phyloP scores from a whole-genome alignment of 345 rosid genomes.

The Dimocarpus longan region DNA sequence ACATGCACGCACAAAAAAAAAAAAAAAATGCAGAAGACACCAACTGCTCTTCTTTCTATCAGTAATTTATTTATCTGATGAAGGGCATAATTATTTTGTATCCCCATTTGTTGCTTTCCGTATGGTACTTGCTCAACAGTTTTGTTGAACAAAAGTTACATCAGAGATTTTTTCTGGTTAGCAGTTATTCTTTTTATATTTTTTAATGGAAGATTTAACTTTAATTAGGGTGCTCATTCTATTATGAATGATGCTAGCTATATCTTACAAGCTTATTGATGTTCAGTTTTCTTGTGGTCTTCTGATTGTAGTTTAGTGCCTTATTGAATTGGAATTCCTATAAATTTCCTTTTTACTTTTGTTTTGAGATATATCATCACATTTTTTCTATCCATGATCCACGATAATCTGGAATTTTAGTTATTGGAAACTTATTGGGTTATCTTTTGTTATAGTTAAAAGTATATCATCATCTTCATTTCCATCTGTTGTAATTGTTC shows the following conservation, averaged over 20 bases:
- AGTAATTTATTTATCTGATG: background rate
- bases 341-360: background rate
- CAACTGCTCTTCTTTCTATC: background rate
- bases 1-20: background rate
- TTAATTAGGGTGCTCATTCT: background rate
- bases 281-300: background rate
- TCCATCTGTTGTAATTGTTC: background rate
- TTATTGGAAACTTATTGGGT: background rate
- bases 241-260: slow-evolving; percentile 1
- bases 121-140: background rate
- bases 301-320: slow-evolving; percentile 4
- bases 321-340: background rate
- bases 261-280: background rate
- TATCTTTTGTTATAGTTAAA: background rate
- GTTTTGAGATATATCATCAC: background rate
- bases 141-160: slow-evolving; percentile 4
- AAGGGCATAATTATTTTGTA: background rate
- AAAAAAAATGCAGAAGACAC: background rate
- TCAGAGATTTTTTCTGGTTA: background rate
- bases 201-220: background rate
- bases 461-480: background rate
- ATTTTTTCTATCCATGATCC: slow-evolving; percentile 2
- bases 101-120: slow-evolving; percentile 8
- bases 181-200: background rate
- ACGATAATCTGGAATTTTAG: background rate